These are phyloP conservation scores for Dicorynia guianensis DNA, from an alignment of 306 rosid genomes.

Conservation along the genomic window DNA sequence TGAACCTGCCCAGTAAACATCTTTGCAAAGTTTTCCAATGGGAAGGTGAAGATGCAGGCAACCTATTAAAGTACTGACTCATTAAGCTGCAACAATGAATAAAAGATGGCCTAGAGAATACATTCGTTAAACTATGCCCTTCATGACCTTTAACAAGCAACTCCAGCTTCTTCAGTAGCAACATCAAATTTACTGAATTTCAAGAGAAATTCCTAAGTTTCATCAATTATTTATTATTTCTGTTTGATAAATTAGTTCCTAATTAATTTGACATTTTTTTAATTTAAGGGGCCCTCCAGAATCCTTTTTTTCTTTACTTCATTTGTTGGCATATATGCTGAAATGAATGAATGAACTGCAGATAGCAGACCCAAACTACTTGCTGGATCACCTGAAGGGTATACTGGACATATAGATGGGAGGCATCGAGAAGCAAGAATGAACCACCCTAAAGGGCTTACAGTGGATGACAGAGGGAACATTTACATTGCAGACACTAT, in stretches of 20 bases:
- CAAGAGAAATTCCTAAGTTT: background rate
- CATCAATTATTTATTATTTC: background rate
- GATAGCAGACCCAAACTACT: slow-evolving; percentile 91
- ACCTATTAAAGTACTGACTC: background rate
- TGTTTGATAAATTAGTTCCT: slow-evolving; percentile 14
- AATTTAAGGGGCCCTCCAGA: background rate
- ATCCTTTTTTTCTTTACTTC: background rate
- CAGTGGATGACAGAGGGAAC: slow-evolving; percentile 86
- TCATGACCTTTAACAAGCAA: background rate
- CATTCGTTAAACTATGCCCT: background rate
- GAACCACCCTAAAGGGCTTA: slow-evolving; percentile 90
- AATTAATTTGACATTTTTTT: slow-evolving; percentile 11
- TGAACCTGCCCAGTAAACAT: background rate
- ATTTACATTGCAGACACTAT: slow-evolving; percentile 91
- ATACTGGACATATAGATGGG: slow-evolving; percentile 91
- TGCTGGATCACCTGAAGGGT: slow-evolving; percentile 93
- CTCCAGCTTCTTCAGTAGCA: slow-evolving; percentile 4
- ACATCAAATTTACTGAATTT: background rate
- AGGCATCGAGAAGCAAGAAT: slow-evolving; percentile 89
- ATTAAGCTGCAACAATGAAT: background rate
- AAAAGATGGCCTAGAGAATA: background rate
- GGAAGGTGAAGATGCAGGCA: background rate
- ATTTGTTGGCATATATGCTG: slow-evolving; percentile 31
- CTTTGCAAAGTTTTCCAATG: background rate
- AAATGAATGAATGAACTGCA: slow-evolving; percentile 52